Evolutionary conservation across 148 eudicot species (phyloP).

Genomic region (Camellia lanceoleosa): DNA sequence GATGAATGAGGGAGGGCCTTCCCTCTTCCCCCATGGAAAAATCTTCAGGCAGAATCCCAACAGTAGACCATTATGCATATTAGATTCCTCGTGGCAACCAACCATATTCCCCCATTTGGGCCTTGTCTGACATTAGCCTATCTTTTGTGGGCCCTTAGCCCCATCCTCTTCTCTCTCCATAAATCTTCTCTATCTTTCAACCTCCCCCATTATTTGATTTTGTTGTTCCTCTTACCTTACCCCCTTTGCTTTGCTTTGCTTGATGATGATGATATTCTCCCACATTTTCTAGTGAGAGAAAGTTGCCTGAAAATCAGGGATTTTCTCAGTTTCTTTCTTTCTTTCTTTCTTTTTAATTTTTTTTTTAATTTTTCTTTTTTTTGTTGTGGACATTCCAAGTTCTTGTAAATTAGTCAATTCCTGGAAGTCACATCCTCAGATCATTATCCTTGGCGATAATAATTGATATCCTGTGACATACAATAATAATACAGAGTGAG

Average conservation of each 20-base stretch:
- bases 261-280: conserved; percentile 6
- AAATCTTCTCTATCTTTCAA: conserved; percentile 14
- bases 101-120: conserved; percentile 13
- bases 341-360: background rate
- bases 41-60: conserved; percentile 27
- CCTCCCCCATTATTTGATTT: conserved; percentile 3
- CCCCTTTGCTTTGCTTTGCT: background rate
- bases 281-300: background rate
- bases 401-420: background rate
- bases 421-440: conserved; percentile 43
- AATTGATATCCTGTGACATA: conserved; percentile 55
- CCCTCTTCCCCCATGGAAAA: conserved; percentile 6
- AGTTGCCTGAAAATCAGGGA: conserved; percentile 28
- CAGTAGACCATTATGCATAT: conserved; percentile 12
- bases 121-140: conserved; percentile 16
- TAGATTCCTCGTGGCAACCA: conserved; percentile 5
- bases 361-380: background rate
- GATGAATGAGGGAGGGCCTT: background rate
- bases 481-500: conserved; percentile 28
- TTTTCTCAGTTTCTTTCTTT: background rate
- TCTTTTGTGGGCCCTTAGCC: background rate
- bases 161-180: conserved; percentile 10
- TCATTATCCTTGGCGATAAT: conserved; percentile 60
- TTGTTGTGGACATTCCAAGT: background rate
- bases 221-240: background rate